A percentile compares a stretch with the other conserved stretches of the same genome.
Conservation (phyloP, 169 alveolate genomes). For the Cryptosporidium ubiquitum region DNA sequence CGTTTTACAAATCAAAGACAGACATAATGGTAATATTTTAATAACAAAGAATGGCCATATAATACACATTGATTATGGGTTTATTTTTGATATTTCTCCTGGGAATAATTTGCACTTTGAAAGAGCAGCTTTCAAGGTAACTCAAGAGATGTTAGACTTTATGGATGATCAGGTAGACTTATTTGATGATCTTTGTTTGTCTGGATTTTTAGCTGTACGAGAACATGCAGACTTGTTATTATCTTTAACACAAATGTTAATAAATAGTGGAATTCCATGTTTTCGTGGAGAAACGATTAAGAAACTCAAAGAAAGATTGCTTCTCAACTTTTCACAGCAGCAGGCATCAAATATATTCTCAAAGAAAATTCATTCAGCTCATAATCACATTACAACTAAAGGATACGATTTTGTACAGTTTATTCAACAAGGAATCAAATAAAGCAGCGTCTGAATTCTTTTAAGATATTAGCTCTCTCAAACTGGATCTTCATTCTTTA, state of each 20-base stretch:
- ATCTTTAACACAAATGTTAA: conserved; percentile 87
- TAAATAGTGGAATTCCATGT: conserved; percentile 93
- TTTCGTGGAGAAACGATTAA: conserved; percentile 91
- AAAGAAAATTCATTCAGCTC: conserved; percentile 80
- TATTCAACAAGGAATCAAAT: conserved; percentile 84
- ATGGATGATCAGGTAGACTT: conserved; percentile 88
- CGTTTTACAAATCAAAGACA: conserved; percentile 92
- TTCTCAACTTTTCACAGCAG: conserved; percentile 78
- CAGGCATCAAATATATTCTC: conserved; percentile 82
- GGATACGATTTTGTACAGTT: conserved; percentile 85
- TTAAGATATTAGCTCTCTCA: not conserved
- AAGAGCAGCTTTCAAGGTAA: conserved; percentile 95
- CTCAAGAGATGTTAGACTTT: conserved; percentile 95
- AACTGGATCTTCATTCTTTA: no score
- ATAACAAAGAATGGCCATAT: conserved; percentile 93
- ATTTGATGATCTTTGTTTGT: conserved; percentile 86
- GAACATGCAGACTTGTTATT: conserved; percentile 87
- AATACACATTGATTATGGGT: conserved; percentile 97
- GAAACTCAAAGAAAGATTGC: conserved; percentile 81
- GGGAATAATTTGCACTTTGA: conserved; percentile 95
- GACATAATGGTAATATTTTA: conserved; percentile 96
- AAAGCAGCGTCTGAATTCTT: no score
- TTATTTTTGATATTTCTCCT: conserved; percentile 95
- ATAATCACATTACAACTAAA: conserved; percentile 82
- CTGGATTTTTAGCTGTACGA: conserved; percentile 91